These are phyloP conservation scores for Heterobasidion occidentale DNA, from an alignment of 1,284 basidiomycete species.

Conservation along the genomic window DNA sequence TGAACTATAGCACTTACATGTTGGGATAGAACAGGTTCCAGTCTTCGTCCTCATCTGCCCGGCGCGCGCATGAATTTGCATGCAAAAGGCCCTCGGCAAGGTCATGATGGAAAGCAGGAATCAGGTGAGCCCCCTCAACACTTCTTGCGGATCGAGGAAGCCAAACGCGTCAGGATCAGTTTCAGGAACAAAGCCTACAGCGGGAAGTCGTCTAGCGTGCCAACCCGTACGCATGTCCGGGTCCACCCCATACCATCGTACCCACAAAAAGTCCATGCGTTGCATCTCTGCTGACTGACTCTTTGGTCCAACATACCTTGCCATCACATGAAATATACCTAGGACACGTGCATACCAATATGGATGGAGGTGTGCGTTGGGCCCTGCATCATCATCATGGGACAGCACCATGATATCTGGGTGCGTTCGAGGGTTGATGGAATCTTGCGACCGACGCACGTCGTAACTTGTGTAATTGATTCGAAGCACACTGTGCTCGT, in stretches of 20 bases:
- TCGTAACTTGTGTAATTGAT: constrained; percentile 41
- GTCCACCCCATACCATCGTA: constrained; percentile 21
- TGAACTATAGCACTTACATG: constrained; percentile 8
- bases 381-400: not conserved
- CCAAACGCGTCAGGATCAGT: constrained; percentile 12
- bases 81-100: constrained; percentile 9
- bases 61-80: not conserved
- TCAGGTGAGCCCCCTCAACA: constrained; percentile 22
- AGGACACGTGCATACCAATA: constrained; percentile 29
- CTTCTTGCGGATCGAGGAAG: constrained; percentile 17
- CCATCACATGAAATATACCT: constrained; percentile 24
- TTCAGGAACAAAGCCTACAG: constrained; percentile 15
- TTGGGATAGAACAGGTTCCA: constrained; percentile 14
- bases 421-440: constrained; percentile 8
- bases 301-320: constrained; percentile 10
- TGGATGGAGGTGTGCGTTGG: constrained; percentile 8
- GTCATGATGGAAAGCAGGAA: constrained; percentile 22
- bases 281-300: not conserved
- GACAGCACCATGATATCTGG: constrained; percentile 3
- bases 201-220: constrained; percentile 11
- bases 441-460: constrained; percentile 15
- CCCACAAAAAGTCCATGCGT: constrained; percentile 21
- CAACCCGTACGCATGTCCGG: constrained; percentile 7
- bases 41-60: constrained; percentile 3
- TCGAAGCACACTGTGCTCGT: constrained; percentile 19